Evolutionary conservation across 805 yeast genomes (phyloP).

Genomic region (Nakazawaea wyomingensis): DNA sequence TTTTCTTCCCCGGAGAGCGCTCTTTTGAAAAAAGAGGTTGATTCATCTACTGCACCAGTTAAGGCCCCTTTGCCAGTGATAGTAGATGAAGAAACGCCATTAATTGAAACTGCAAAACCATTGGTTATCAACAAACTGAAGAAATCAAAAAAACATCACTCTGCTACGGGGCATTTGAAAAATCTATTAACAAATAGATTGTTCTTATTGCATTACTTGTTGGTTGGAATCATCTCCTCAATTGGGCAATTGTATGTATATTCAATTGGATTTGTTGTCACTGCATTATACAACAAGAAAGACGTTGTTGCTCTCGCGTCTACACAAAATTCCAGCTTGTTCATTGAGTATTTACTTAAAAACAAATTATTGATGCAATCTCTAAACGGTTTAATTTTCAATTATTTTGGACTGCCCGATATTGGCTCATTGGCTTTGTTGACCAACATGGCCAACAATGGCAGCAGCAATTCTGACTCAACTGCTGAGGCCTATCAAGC

Average conservation of each 20-base stretch:
- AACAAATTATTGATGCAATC: conserved; percentile 14
- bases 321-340: background rate
- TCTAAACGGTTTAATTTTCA: background rate
- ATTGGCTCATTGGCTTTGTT: background rate
- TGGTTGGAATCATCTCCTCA: conserved; percentile 55
- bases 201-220: conserved; percentile 47
- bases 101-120: background rate
- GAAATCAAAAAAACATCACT: conserved; percentile 9
- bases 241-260: conserved; percentile 70
- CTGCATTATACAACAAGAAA: conserved; percentile 30
- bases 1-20: conserved; percentile 3
- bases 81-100: conserved; percentile 8
- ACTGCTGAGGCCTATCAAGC: conserved; percentile 54
- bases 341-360: conserved; percentile 5
- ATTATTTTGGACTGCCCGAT: background rate
- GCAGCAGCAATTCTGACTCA: conserved; percentile 16
- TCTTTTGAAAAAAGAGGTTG: background rate
- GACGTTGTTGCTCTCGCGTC: background rate
- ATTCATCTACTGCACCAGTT: background rate
- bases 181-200: conserved; percentile 24
- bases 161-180: conserved; percentile 21
- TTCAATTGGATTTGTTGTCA: conserved; percentile 69
- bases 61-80: no score
- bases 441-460: background rate
- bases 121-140: background rate